A percentile compares a stretch with the other conserved stretches of the same genome.
These are phyloP conservation scores for Thalassiosira livingstoniorum DNA, from an alignment of 352 stramenopile genomes.

Conservation along the genomic window DNA sequence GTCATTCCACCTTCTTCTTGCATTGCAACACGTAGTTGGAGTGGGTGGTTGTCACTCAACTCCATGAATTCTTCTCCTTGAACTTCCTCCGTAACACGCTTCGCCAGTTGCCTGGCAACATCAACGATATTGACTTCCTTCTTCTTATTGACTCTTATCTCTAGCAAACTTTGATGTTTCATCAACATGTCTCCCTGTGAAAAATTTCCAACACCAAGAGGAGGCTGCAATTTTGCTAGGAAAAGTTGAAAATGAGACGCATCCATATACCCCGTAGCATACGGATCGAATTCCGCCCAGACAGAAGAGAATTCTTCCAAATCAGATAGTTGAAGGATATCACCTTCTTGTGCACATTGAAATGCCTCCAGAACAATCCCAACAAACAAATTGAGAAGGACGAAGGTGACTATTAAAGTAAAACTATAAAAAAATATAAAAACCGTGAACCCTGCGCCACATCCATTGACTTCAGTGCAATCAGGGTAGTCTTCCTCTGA, in stretches of 20 bases:
- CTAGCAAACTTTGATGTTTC: slow-evolving; percentile 67
- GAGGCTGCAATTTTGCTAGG: slow-evolving; percentile 86
- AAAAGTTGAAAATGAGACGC: slow-evolving; percentile 87
- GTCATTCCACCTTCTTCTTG: slow-evolving; percentile 26
- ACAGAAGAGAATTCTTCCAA: slow-evolving; percentile 90
- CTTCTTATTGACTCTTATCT: slow-evolving; percentile 88
- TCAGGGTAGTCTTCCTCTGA: slow-evolving; percentile 85
- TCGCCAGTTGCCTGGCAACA: slow-evolving; percentile 85
- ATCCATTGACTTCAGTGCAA: slow-evolving; percentile 80
- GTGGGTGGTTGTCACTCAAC: slow-evolving; percentile 45
- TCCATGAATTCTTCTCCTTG: slow-evolving; percentile 61
- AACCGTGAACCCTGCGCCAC: slow-evolving; percentile 56
- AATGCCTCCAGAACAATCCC: slow-evolving; percentile 93
- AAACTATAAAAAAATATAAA: slow-evolving; percentile 84
- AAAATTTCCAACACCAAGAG: slow-evolving; percentile 85
- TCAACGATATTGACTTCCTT: slow-evolving; percentile 90
- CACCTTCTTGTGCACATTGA: slow-evolving; percentile 89
- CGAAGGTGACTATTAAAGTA: slow-evolving; percentile 92
- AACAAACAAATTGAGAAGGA: slow-evolving; percentile 94
- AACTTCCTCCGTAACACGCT: slow-evolving; percentile 60
- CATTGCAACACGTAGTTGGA: slow-evolving; percentile 25
- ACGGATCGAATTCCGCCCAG: slow-evolving; percentile 90
- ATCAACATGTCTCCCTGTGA: slow-evolving; percentile 72
- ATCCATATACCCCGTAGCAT: slow-evolving; percentile 88
- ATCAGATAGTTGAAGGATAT: slow-evolving; percentile 89